phyloP scores from a whole-genome alignment of 148 eudicot species.

The Camellia lanceoleosa region DNA sequence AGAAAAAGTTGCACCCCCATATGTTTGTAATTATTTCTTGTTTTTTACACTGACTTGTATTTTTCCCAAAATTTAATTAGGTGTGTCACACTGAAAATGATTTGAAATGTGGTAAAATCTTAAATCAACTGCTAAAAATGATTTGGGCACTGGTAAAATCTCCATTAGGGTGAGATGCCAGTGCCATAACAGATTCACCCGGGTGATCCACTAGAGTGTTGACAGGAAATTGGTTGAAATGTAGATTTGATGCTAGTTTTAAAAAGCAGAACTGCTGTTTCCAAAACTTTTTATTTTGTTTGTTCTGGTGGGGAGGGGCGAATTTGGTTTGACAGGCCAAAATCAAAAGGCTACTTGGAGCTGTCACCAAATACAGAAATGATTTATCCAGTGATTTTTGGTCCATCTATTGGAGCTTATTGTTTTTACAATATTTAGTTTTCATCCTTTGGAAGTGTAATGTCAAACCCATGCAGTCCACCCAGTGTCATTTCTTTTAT shows the following conservation, averaged over 20 bases:
- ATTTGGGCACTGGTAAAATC: background rate
- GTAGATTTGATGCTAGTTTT: background rate
- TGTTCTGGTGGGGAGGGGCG: background rate
- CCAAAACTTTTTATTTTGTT: background rate
- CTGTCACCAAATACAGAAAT: background rate
- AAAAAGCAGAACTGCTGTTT: background rate
- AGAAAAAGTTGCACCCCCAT: too few relatives aligned
- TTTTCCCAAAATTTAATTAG: too few relatives aligned
- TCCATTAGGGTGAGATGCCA: background rate
- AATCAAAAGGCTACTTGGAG: background rate
- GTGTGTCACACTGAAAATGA: background rate
- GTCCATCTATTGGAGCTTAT: background rate
- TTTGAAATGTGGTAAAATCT: too few relatives aligned
- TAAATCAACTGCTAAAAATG: background rate
- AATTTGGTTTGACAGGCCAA: background rate
- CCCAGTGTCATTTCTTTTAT: background rate
- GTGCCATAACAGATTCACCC: too few relatives aligned
- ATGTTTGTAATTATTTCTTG: too few relatives aligned
- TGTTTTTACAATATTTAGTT: background rate
- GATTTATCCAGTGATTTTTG: background rate
- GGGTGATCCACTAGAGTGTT: too few relatives aligned
- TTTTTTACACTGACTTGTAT: too few relatives aligned
- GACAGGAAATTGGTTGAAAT: background rate
- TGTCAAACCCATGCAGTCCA: background rate
- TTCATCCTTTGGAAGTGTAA: background rate